Base-by-base conservation (phyloP, 139 green algal genomes). In the Chlorella sp. region DNA sequence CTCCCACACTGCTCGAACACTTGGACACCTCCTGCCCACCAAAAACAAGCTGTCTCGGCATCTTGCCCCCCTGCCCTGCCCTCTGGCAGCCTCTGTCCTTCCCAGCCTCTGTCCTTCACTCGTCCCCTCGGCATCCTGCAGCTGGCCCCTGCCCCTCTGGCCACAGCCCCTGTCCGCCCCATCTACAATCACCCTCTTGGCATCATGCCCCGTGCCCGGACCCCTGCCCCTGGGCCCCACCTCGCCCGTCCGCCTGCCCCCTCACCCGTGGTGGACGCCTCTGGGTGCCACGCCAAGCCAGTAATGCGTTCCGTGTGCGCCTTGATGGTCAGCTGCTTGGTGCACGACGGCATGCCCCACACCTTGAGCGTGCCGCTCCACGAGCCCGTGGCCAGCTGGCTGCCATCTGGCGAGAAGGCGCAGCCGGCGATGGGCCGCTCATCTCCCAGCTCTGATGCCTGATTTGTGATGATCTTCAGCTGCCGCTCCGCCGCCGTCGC, bases 261-360 rank as follows among this genome's bases (percentile, higher is more conserved):
- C 39, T 12, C 48, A 76, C 78, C 92, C 42, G 88, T 42, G 66
- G 40, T 53, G 26, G 61, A 76, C 21, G 90, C 90, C 34, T 91
- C n/a, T 2, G 97, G 97, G 90, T 99, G 96, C 95, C 97, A 98
- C 0, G 94, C 96, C 16, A 99, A 84, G 66, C 94, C 95, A 4
- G 97, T 99, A 57, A 98, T 91, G 11, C 98, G 94, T 73, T 99
- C 96, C 34, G 93, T 76, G 86, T 97, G 95, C 34, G 94, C 95
- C 28, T 93, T 85, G 32, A 97, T 94, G 21, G 89, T 94, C 0
- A 90, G 86, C 73, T 85, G 66, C 89, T 94, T 93, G 36, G 92
- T 57, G 83, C 90, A 91, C 28, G 80, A 89, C 28, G 91, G 90
- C 14, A 93, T 89, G 2, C 73, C 83, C 97, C 97, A 99, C 32